Evolutionary conservation across 1,284 basidiomycete species (phyloP).

Genomic region (Anthracocystis setariae): DNA sequence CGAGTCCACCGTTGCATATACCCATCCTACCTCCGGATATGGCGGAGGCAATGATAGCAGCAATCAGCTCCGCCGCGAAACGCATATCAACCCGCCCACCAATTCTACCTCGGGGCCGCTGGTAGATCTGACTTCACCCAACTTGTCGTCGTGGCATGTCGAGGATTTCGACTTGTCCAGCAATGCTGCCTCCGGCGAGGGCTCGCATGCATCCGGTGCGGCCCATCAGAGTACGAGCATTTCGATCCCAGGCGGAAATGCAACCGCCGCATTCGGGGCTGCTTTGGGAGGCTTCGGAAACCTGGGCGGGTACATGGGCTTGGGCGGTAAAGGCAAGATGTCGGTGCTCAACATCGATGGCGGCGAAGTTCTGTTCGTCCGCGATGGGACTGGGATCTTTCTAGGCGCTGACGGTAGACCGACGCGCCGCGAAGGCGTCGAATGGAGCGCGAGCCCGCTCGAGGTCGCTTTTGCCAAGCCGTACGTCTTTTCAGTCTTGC

Average conservation of each 20-base stretch:
- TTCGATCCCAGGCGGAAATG: constrained; percentile 19
- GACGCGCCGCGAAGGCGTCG: constrained; percentile 74
- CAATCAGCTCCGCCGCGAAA: constrained; percentile 25
- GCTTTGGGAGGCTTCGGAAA: constrained; percentile 72
- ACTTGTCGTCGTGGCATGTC: constrained; percentile 41
- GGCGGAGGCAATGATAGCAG: constrained; percentile 19
- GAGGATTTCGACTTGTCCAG: constrained; percentile 44
- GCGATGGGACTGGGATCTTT: constrained; percentile 71
- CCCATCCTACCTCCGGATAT: constrained; percentile 31
- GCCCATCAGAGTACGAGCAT: constrained; percentile 27
- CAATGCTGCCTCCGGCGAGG: constrained; percentile 11
- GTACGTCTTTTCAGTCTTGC: constrained; percentile 75
- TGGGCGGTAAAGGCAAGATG: constrained; percentile 76
- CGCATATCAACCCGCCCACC: constrained; percentile 38
- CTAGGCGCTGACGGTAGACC: constrained; percentile 77
- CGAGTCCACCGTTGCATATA: constrained; percentile 46
- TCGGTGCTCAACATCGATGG: constrained; percentile 76
- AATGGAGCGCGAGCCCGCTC: constrained; percentile 84
- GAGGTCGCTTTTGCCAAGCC: constrained; percentile 84
- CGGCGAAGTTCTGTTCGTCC: constrained; percentile 57
- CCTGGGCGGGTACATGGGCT: constrained; percentile 86
- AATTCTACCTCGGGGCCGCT: constrained; percentile 45
- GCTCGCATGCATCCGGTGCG: constrained; percentile 8
- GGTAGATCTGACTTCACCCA: constrained; percentile 38
- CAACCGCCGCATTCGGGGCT: constrained; percentile 32